Base-by-base conservation (phyloP, 2,329 filamentous ascomycete species). In the Scytalidium sp. region DNA sequence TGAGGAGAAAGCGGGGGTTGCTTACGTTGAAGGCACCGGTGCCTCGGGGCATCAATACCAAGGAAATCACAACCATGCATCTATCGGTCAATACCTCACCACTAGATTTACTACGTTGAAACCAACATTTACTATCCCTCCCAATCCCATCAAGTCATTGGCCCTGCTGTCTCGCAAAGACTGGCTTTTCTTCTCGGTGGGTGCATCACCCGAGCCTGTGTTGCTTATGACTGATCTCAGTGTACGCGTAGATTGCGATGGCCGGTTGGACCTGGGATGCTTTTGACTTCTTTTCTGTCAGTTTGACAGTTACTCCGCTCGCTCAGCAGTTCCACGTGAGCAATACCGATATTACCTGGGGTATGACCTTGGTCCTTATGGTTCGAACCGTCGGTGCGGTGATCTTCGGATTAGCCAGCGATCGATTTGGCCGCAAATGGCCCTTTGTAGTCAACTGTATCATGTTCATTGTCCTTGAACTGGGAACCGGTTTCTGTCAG, bases 401-500 rank as follows among this genome's bases (percentile, higher is more conserved):
- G 41, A 19, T 73, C 9, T 83, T 83, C 47, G 80, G 80, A 53
- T 70, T 81, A 21, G 75, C 75, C 0, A 68, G 74, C 19, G 80
- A 83, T 65, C 72, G 77, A 32, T 83, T 79, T 55, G 80, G 80
- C 3, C 69, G 80, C 43, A 82, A 81, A 60, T 87, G 85, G 83
- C 85, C 85, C 2, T 88, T 90, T 71, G 75, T 90, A 19, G 60
- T 85, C 52, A 90, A 90, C 68, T 87, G 89, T 68, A 57, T 88
- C 21, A 72, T 90, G 39, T 81, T 90, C 47, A 83, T 87, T 27
- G 65, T 83, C 3, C 72, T 90, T 13, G 85, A 90, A 65, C 73
- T 90, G 60, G 85, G 44, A 40, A 41, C 45, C 39, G 45, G 45
- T 10, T 47, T 47, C 36, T 47, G 45, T 21, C 29, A 47, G 29